Percentiles rank a stretch among this genome's conserved stretches.
phyloP scores from a whole-genome alignment of 2,329 filamentous ascomycete genomes.

The Fusarium albidum region DNA sequence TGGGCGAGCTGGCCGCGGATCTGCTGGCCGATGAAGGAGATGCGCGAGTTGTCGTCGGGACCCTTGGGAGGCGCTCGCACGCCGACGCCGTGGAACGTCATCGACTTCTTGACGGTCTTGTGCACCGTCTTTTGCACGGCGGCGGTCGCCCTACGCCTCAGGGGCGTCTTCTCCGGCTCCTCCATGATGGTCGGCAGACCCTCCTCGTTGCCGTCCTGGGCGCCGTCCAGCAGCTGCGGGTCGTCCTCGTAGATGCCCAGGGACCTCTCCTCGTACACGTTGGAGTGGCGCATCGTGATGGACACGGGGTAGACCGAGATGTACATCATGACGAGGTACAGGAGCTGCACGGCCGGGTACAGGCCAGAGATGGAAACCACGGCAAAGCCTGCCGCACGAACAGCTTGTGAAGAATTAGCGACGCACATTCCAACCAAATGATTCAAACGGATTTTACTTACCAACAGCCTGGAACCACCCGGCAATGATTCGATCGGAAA shows the following conservation, averaged over 20 bases:
- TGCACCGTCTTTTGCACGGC: constrained; percentile 47
- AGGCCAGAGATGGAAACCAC: constrained; percentile 66
- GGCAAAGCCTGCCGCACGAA: constrained; percentile 72
- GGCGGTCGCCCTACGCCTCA: constrained; percentile 35
- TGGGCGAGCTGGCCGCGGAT: constrained; percentile 71
- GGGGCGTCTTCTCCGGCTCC: constrained; percentile 22
- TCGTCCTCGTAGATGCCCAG: constrained; percentile 64
- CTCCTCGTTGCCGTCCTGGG: constrained; percentile 17
- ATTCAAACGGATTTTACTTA: constrained; percentile 43
- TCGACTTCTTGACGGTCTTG: constrained; percentile 47
- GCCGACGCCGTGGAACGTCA: constrained; percentile 56
- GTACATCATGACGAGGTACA: constrained; percentile 73
- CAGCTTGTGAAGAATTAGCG: constrained; percentile 50
- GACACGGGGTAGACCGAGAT: constrained; percentile 70
- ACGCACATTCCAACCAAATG: neutral
- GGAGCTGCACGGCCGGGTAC: constrained; percentile 65
- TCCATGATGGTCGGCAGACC: constrained; percentile 42
- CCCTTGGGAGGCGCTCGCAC: constrained; percentile 39
- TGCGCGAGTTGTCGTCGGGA: constrained; percentile 46
- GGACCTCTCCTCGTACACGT: constrained; percentile 75
- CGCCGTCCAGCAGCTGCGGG: constrained; percentile 39
- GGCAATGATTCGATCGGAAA: constrained; percentile 65
- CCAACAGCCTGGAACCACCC: constrained; percentile 71
- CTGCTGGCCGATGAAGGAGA: constrained; percentile 63
- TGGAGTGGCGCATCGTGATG: constrained; percentile 72